These are phyloP conservation scores for Aureococcus anophagefferens DNA, from an alignment of 108 stramenopile species.

Conservation along the genomic window DNA sequence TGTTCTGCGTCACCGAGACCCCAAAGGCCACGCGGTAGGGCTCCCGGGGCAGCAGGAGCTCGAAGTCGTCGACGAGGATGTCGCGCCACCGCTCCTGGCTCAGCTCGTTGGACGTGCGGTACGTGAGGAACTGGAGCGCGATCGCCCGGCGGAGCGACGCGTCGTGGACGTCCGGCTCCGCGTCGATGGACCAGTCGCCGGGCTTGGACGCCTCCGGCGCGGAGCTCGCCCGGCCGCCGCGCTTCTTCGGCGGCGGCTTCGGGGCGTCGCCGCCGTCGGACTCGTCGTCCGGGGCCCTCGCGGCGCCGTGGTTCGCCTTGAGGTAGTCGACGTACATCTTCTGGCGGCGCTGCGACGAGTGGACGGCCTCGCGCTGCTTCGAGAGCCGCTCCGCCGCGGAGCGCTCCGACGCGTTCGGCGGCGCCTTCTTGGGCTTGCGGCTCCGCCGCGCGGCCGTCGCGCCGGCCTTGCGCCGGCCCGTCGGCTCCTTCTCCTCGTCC, in stretches of 20 bases:
- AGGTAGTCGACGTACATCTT: not conserved
- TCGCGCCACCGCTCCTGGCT: not conserved
- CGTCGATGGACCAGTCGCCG: too few species aligned
- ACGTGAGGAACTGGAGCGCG: not conserved
- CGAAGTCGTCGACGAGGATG: not conserved
- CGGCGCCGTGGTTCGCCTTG: not conserved
- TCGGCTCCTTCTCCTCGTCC: not conserved
- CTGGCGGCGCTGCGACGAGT: not conserved
- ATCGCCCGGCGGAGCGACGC: not conserved
- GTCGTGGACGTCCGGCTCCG: not conserved
- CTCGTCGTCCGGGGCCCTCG: not conserved
- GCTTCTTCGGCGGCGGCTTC: not conserved
- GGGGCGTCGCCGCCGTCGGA: not conserved
- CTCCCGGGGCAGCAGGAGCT: not conserved
- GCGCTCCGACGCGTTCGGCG: not conserved
- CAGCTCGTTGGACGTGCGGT: not conserved
- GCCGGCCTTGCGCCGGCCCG: not conserved
- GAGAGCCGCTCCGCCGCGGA: not conserved
- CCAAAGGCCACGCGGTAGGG: not conserved
- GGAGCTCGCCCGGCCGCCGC: too few species aligned
- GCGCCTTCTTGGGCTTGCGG: not conserved
- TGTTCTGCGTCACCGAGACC: not conserved
- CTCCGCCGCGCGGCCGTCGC: not conserved
- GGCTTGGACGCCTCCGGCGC: not conserved
- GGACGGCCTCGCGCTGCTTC: not conserved